Percentiles rank a stretch among this genome's conserved stretches.
Conservation (phyloP, 2,329 filamentous ascomycete species). For the Talaromyces pinophilus region DNA sequence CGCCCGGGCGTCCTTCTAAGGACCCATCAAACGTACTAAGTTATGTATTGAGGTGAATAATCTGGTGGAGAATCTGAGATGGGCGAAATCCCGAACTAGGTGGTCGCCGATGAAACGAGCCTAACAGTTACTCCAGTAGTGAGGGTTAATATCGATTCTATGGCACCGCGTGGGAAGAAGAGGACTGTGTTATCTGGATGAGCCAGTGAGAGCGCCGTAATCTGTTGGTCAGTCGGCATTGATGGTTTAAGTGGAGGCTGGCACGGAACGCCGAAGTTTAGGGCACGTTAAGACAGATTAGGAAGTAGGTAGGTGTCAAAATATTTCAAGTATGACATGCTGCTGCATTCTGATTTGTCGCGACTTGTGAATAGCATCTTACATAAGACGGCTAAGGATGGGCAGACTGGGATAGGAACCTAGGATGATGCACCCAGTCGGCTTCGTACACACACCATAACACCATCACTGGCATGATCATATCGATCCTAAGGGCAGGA, state of each 20-base stretch:
- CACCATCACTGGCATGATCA: not conserved
- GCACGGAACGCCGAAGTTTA: not conserved
- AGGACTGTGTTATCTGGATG: constrained; percentile 1
- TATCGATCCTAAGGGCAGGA: not conserved
- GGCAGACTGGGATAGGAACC: not conserved
- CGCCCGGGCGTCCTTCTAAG: not conserved
- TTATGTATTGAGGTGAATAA: not conserved
- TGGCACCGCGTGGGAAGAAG: constrained; percentile 1
- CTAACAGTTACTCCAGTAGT: not conserved
- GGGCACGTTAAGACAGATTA: not conserved
- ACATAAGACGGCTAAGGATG: not conserved
- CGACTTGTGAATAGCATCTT: not conserved
- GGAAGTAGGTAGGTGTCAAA: constrained; percentile 6
- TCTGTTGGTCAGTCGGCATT: constrained; percentile 10
- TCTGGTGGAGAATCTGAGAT: not conserved
- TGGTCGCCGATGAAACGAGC: not conserved
- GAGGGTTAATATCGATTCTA: not conserved
- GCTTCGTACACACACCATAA: constrained; percentile 8
- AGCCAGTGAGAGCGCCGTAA: not conserved
- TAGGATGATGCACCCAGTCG: not conserved
- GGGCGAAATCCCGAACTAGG: constrained; percentile 1
- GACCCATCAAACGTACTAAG: constrained; percentile 1
- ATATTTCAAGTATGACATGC: not conserved
- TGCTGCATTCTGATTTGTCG: not conserved
- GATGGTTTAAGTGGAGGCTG: constrained; percentile 14